Conservation (phyloP, 805 yeast genomes). For the Metschnikowia sp. region DNA sequence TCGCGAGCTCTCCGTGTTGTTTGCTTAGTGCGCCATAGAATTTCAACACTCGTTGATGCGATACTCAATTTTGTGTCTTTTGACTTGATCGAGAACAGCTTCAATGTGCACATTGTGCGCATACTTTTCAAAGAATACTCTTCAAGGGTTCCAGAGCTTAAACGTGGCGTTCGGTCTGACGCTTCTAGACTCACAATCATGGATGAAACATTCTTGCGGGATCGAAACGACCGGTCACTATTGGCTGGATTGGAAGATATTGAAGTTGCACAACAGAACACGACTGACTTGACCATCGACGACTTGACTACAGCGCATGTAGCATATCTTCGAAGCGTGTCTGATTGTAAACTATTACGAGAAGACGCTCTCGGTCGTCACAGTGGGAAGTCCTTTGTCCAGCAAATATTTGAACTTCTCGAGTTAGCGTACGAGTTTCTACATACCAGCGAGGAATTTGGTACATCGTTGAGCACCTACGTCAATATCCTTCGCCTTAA, state of each 20-base stretch:
- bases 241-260: not conserved
- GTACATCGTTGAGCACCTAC: conserved; percentile 26
- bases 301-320: conserved; percentile 13
- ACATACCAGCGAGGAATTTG: conserved; percentile 34
- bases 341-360: conserved; percentile 31
- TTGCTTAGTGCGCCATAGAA: conserved; percentile 37
- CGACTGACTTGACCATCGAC: conserved; percentile 15
- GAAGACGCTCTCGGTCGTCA: conserved; percentile 28
- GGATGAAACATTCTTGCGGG: conserved; percentile 6
- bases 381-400: conserved; percentile 27
- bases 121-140: conserved; percentile 18
- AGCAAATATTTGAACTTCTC: conserved; percentile 31
- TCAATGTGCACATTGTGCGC: conserved; percentile 21
- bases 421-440: conserved; percentile 33
- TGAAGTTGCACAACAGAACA: conserved; percentile 5
- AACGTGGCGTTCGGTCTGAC: not conserved
- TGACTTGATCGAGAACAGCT: conserved; percentile 46
- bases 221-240: not conserved
- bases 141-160: not conserved
- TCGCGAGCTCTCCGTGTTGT: conserved; percentile 30
- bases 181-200: conserved; percentile 12
- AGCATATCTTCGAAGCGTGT: conserved; percentile 17
- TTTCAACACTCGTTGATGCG: conserved; percentile 39
- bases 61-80: conserved; percentile 40
- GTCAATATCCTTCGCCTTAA: conserved; percentile 26